Conservation (phyloP, 441 rosid species). For the Omphalea diandra region DNA sequence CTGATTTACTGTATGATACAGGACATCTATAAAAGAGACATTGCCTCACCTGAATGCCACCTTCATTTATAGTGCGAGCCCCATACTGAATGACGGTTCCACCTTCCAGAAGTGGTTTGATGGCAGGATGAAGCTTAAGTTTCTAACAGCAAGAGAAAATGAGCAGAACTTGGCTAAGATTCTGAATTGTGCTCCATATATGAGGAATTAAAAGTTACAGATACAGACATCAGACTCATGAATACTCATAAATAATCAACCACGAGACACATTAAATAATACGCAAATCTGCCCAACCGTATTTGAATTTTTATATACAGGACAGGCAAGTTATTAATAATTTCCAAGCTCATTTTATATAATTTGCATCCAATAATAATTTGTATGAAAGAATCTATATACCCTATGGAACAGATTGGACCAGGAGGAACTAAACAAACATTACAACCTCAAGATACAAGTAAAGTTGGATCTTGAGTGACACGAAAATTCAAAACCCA, state of each 20-base stretch:
- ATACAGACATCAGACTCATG: neutral
- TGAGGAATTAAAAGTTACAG: neutral
- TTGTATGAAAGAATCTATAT: neutral
- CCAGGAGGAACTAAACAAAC: neutral
- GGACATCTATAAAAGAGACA: neutral
- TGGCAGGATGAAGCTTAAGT: conserved; percentile 93
- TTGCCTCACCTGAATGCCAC: conserved; percentile 88
- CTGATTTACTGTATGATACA: neutral
- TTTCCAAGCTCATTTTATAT: neutral
- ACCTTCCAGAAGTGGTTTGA: conserved; percentile 79
- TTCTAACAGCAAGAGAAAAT: conserved; percentile 46
- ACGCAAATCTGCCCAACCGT: neutral
- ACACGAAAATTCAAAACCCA: no score
- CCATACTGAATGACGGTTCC: conserved; percentile 92
- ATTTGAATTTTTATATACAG: neutral
- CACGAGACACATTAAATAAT: conserved; percentile 7
- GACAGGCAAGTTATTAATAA: neutral
- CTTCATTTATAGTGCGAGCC: conserved; percentile 95
- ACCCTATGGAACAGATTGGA: neutral
- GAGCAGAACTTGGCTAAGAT: conserved; percentile 16
- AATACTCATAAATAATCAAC: conserved; percentile 14
- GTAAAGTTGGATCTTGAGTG: no score
- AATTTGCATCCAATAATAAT: no score
- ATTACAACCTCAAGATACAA: neutral
- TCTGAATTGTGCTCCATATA: conserved; percentile 12